Evolutionary conservation across 345 rosid genomes (phyloP), one percentile per base, ranked within the genome.

Genomic region (Streptanthus diversifolius): DNA sequence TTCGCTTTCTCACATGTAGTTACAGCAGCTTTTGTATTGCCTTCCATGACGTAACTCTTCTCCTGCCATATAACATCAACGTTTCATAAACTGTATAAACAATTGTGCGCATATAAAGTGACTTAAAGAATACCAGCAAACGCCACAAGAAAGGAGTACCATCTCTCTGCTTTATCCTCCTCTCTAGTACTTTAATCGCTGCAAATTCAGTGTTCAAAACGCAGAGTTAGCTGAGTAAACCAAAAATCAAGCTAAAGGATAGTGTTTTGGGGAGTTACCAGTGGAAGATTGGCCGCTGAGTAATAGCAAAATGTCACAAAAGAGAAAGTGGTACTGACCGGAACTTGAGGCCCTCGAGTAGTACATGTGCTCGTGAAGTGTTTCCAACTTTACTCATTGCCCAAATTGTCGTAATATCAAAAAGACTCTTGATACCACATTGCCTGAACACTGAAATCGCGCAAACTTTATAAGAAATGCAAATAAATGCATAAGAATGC

Each of bases 111-210:
- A 35, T 47, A 39, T 61, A 55, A 3, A 37, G 41, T 2, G 18
- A 10, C 5, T 18, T 51, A 0, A 70, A 60, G 30, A 27, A 1
- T 8, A 92, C 96, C 90, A 88, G 78, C 52, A 93, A 63, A 66
- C 89, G 90, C 97, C 96, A 87, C 74, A 84, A 33, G 83, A 86
- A 90, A 40, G 91, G 91, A 51, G 59, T 80, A 15, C 91, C 90
- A 10, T 86, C 89, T 68, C 91, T 86, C 72, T 77, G 81, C 72
- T 81, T 82, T 58, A 86, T 78, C 70, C 47, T 82, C 54, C 63
- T 80, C 70, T 79, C 70, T 62, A 25, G 83, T 72, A 75, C 90
- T 80, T 88, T 79, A 25, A 78, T 66, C 1, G 86, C 98, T 90
- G 57, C 77, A 51, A 57, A 5, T 41, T 7, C 7, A 1, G 29